Evolutionary conservation across 768 basidiomycete species (phyloP).

Genomic region (Xerocomus brunneocitrinus): DNA sequence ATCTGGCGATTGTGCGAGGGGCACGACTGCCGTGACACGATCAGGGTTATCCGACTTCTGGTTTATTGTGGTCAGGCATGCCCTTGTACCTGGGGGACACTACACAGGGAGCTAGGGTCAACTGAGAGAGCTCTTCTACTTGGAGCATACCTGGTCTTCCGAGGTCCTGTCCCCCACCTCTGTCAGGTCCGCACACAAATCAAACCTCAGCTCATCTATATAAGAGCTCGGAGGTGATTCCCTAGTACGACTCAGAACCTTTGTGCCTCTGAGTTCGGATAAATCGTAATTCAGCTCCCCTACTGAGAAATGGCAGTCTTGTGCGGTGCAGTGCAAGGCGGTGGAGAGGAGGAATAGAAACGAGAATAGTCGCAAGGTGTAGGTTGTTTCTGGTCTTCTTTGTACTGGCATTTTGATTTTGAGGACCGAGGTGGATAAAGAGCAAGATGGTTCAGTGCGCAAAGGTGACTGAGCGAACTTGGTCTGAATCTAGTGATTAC

Average conservation of each 20-base stretch:
- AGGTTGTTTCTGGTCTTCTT: conserved; percentile 5
- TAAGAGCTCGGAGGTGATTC: conserved; percentile 61
- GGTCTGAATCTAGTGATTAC: conserved; percentile 17
- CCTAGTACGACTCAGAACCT: conserved; percentile 46
- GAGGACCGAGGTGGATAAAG: background rate
- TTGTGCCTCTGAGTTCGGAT: conserved; percentile 47
- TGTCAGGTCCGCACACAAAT: conserved; percentile 62
- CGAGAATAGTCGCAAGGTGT: conserved; percentile 7
- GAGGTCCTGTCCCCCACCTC: conserved; percentile 41
- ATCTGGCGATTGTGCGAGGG: conserved; percentile 48
- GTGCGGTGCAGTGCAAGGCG: conserved; percentile 28
- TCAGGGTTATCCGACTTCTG: conserved; percentile 49
- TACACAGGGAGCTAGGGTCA: conserved; percentile 27
- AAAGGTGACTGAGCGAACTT: background rate
- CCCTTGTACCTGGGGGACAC: conserved; percentile 68
- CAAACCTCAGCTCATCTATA: conserved; percentile 56
- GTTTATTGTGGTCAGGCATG: conserved; percentile 70
- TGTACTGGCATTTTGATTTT: conserved; percentile 20
- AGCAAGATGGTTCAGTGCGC: background rate
- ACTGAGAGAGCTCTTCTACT: background rate
- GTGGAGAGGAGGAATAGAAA: conserved; percentile 18
- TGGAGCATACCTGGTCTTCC: conserved; percentile 61
- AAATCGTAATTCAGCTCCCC: conserved; percentile 56
- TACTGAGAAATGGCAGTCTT: conserved; percentile 45
- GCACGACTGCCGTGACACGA: conserved; percentile 69